phyloP scores from a whole-genome alignment of 106 monocot species.

The Phalaenopsis aphrodite region DNA sequence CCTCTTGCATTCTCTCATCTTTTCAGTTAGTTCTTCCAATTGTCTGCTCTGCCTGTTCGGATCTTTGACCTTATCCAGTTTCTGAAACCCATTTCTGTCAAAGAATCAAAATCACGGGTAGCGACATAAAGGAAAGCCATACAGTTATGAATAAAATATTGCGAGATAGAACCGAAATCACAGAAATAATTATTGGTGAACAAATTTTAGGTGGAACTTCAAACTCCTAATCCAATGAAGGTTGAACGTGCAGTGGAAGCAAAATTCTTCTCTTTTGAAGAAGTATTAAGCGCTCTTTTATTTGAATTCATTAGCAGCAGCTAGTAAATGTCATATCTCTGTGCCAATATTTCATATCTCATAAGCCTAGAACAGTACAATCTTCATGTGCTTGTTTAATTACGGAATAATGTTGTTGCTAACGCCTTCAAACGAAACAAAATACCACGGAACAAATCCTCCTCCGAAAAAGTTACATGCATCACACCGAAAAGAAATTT shows the following conservation, averaged over 20 bases:
- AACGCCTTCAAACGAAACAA: background rate
- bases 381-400: background rate
- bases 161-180: background rate
- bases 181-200: background rate
- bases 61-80: conserved; percentile 69
- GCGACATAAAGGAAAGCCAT: background rate
- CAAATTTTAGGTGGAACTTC: background rate
- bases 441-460: background rate
- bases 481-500: background rate
- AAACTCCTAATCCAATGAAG: background rate
- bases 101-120: background rate
- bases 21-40: conserved; percentile 72
- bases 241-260: background rate
- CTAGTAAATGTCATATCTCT: background rate
- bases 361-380: background rate
- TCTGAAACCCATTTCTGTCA: conserved; percentile 78
- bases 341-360: background rate
- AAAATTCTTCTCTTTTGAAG: background rate
- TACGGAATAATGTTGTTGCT: background rate
- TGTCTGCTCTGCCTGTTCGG: conserved; percentile 48
- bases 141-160: background rate
- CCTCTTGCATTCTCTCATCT: conserved; percentile 91
- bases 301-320: background rate
- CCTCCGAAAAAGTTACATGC: background rate
- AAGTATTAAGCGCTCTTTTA: background rate